Evolutionary conservation across 805 yeast species (phyloP).

Genomic region (Candida khao-thaluensis): DNA sequence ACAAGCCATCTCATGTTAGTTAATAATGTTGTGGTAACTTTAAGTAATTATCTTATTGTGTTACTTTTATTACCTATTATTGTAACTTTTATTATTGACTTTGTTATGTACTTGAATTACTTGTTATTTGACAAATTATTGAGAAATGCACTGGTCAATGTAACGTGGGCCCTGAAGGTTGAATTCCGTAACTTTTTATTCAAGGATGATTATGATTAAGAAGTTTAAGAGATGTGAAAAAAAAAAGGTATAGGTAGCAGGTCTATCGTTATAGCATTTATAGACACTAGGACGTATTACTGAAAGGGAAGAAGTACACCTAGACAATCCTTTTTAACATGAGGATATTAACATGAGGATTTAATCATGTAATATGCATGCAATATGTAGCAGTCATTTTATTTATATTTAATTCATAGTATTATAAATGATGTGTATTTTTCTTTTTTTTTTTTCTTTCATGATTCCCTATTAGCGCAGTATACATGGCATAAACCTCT

Average conservation of each 20-base stretch:
- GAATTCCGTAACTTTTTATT: slow-evolving; percentile 4
- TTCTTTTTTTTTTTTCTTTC: no score
- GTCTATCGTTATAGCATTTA: not conserved
- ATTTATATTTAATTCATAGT: no score
- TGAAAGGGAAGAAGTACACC: no score
- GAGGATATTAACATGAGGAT: no score
- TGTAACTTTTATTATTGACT: slow-evolving; percentile 2
- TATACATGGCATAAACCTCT: no score
- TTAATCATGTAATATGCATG: no score
- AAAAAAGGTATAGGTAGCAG: no score
- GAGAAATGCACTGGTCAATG: not conserved
- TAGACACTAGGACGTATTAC: no score
- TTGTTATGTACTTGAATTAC: slow-evolving; percentile 7
- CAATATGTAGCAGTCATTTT: no score
- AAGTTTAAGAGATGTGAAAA: not conserved
- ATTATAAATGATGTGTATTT: no score
- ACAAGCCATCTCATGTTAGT: not conserved
- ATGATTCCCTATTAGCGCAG: no score
- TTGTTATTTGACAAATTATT: slow-evolving; percentile 1
- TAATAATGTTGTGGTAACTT: not conserved
- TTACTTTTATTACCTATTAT: slow-evolving; percentile 4
- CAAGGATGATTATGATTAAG: slow-evolving; percentile 7
- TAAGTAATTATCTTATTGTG: slow-evolving; percentile 4
- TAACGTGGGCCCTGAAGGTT: slow-evolving; percentile 3
- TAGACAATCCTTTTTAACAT: no score